Percentiles rank a stretch among this genome's conserved stretches.
Conservation (phyloP, 768 basidiomycete genomes). For the Termitomyces titanicus region DNA sequence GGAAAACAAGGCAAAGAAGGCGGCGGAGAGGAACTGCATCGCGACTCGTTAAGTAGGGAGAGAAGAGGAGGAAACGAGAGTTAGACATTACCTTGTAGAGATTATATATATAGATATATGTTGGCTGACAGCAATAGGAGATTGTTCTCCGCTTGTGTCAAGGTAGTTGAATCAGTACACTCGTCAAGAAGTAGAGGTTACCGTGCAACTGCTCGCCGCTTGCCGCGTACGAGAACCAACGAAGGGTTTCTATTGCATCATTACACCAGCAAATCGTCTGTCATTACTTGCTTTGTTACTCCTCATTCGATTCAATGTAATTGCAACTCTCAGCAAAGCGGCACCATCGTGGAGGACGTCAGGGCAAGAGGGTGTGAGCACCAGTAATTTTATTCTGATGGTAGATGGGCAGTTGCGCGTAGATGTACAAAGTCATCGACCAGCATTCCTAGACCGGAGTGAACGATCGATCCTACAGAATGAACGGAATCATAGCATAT, state of each 20-base stretch:
- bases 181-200: background rate
- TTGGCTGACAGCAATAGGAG: background rate
- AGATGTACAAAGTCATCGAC: background rate
- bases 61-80: background rate
- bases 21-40: slow-evolving; percentile 1
- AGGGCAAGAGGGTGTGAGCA: background rate
- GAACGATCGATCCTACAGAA: slow-evolving; percentile 37
- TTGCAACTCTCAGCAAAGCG: background rate
- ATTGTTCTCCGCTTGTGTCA: background rate
- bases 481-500: slow-evolving; percentile 78
- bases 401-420: background rate
- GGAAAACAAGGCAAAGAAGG: background rate
- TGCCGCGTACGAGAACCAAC: too few species aligned
- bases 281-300: background rate
- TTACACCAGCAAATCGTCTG: background rate
- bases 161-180: background rate
- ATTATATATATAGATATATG: background rate
- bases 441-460: background rate
- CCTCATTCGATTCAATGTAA: background rate
- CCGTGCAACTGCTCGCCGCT: background rate
- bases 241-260: background rate
- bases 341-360: too few species aligned
- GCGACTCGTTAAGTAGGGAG: background rate
- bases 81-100: background rate
- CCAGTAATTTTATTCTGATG: background rate